Evolutionary conservation across 2,329 filamentous ascomycete species (phyloP).

Genomic region (Aschersonia sp.): DNA sequence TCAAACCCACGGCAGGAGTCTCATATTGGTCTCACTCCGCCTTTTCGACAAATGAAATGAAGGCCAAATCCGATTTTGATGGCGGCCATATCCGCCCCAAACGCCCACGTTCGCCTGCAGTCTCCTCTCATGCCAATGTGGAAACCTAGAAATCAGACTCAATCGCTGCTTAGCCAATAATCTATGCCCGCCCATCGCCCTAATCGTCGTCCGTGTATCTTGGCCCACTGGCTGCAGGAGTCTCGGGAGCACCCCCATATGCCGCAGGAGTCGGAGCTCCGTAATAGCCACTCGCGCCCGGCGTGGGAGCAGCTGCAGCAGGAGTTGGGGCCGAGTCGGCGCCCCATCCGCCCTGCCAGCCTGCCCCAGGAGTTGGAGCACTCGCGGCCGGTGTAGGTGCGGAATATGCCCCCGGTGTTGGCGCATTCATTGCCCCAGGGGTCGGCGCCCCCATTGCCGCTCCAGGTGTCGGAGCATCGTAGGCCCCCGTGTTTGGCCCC

Average conservation of each 20-base stretch:
- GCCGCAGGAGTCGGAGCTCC: conserved; percentile 53
- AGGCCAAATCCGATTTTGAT: too few species aligned
- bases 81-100: too few species aligned
- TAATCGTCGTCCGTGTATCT: conserved; percentile 37
- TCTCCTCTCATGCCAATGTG: too few species aligned
- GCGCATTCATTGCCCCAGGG: conserved; percentile 49
- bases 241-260: conserved; percentile 39
- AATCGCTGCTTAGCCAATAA: too few species aligned
- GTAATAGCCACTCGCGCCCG: conserved; percentile 50
- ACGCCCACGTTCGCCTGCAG: too few species aligned
- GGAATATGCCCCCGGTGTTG: conserved; percentile 56
- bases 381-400: conserved; percentile 48
- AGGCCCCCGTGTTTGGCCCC: conserved; percentile 32
- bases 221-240: conserved; percentile 44
- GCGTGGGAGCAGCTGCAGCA: conserved; percentile 52
- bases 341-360: conserved; percentile 44
- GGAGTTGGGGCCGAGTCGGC: conserved; percentile 54
- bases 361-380: conserved; percentile 56
- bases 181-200: too few species aligned
- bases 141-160: too few species aligned
- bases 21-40: too few species aligned
- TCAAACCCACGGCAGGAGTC: too few species aligned
- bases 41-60: too few species aligned
- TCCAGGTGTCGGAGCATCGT: conserved; percentile 58
- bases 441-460: conserved; percentile 44